Base-by-base conservation (phyloP, 257 asterid species). In the Rhazya stricta region DNA sequence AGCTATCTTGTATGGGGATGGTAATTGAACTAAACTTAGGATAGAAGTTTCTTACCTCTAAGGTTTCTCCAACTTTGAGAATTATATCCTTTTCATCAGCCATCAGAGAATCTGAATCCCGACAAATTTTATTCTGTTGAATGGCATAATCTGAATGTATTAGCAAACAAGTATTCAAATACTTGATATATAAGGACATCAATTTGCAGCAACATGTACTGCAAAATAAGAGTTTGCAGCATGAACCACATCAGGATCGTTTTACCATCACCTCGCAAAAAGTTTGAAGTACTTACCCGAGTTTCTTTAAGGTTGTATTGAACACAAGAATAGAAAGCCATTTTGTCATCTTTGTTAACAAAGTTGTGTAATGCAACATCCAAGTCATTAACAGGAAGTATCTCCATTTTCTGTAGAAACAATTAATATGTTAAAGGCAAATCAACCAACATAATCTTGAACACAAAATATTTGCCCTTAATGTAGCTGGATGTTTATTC, bases 351-450 rank as follows among this genome's bases (percentile, higher is more conserved):
- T 89, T 94, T 94, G 86, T 86, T 92, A 74, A 94, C 97, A 82
- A 92, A 94, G 85, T 85, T 86, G 85, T 94, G 97, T 62, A 94
- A 85, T 51, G 99, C 99, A 82, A 87, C 90, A 85, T 90, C 99
- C 91, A 94, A 82, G 83, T 94, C 99, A 79, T 90, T 83, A 79
- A 94, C 99, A 0, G 99, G 97, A 78, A 94, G 97, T 79, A 94
- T 88, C 91, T 92, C 97, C 97, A 94, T 94, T 83, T 90, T 92
- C 97, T 94, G 92, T 48, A 75, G 21, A 66, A 66, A 37, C 7
- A 37, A 9, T 19, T 66, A 39, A 21, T 23, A 66, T n/a, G 46
- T 66, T 66, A 37, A 66, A 36, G 69, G 27, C n/a, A 63, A 63
- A 65, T 6, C 25, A 57, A 43, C 53, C 13, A 43, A 36, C 11